These are phyloP conservation scores for Pulveroboletus sp. DNA, from an alignment of 768 basidiomycete species.

Conservation along the genomic window DNA sequence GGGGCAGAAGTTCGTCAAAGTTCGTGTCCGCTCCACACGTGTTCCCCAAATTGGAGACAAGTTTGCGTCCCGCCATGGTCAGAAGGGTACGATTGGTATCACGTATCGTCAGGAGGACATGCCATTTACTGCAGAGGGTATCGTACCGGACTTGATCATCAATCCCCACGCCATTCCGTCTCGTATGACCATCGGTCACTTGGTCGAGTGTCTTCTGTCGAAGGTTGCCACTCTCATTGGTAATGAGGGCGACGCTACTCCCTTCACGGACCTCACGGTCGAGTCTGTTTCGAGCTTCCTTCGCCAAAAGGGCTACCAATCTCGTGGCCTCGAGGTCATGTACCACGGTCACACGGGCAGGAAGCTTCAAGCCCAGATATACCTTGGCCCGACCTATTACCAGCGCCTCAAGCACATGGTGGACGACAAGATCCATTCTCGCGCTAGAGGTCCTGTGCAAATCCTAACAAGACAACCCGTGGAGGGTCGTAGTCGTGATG, in stretches of 20 bases:
- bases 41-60: constrained; percentile 99
- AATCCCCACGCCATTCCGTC: constrained; percentile 99
- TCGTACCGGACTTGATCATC: constrained; percentile 95
- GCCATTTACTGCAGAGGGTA: constrained; percentile 97
- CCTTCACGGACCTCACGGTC: constrained; percentile 96
- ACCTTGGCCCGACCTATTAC: constrained; percentile 98
- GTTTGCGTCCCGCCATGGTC: constrained; percentile 98
- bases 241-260: constrained; percentile 97
- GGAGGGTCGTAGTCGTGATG: constrained; percentile 97
- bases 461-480: constrained; percentile 97
- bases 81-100: constrained; percentile 99
- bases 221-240: constrained; percentile 96
- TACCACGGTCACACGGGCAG: constrained; percentile 98
- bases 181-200: constrained; percentile 99
- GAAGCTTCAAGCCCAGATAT: constrained; percentile 96
- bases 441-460: constrained; percentile 95
- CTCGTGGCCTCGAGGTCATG: constrained; percentile 96
- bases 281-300: constrained; percentile 95
- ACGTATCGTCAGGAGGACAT: constrained; percentile 99
- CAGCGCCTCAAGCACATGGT: constrained; percentile 99
- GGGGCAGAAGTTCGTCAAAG: constrained; percentile 97
- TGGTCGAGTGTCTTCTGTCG: constrained; percentile 95
- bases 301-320: constrained; percentile 89
- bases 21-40: constrained; percentile 92
- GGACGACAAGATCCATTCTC: constrained; percentile 98